A percentile compares a stretch with the other conserved stretches of the same genome.
These are phyloP conservation scores for Drosera capensis DNA, from an alignment of 148 eudicot species.

Conservation along the genomic window DNA sequence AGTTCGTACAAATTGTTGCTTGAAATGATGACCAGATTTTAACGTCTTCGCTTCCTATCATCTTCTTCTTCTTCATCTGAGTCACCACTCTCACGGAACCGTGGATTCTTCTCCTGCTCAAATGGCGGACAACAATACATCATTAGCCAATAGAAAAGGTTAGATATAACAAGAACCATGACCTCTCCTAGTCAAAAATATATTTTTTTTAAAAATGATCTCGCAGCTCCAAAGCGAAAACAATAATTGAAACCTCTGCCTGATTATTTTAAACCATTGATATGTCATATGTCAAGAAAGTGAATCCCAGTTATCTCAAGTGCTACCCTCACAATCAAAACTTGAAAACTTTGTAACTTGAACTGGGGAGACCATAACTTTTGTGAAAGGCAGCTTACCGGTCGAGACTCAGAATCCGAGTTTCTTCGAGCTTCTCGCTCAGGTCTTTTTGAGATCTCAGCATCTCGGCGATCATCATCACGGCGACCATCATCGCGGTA, in stretches of 20 bases:
- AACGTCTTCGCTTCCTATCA: constrained; percentile 37
- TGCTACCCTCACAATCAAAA: no score
- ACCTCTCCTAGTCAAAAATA: no score
- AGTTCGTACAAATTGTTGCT: no score
- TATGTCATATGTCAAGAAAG: no score
- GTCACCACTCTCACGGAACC: constrained; percentile 89
- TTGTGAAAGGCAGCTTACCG: constrained; percentile 26
- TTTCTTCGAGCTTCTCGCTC: constrained; percentile 58
- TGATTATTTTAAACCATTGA: no score
- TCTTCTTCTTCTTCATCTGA: constrained; percentile 76
- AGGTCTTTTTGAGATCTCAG: constrained; percentile 56
- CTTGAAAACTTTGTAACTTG: not conserved
- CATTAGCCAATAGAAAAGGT: not conserved
- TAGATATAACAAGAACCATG: no score
- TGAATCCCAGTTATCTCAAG: no score
- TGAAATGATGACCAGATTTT: no score
- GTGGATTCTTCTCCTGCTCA: constrained; percentile 86
- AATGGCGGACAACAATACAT: not conserved
- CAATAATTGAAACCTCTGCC: no score
- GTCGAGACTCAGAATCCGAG: constrained; percentile 73
- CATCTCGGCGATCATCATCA: constrained; percentile 66
- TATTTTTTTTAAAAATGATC: no score
- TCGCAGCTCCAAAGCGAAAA: no score
- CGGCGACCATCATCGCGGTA: no score
- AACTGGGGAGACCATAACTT: not conserved